A percentile compares a stretch with the other conserved stretches of the same genome.
These are phyloP conservation scores for Scutellaria minor DNA, from an alignment of 257 asterid species.

Conservation along the genomic window DNA sequence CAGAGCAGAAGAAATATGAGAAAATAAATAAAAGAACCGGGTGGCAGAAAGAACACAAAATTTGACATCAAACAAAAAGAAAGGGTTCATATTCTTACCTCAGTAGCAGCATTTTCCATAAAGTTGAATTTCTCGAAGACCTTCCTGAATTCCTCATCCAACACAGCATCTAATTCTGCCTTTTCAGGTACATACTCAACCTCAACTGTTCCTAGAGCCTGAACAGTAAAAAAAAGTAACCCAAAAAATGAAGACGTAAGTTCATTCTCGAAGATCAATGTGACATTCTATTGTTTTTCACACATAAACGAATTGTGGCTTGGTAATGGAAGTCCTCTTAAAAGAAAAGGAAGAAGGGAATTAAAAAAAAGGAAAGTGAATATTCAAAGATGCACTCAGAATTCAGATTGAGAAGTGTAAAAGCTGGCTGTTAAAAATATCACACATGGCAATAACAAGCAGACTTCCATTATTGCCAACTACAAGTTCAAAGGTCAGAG, in stretches of 20 bases:
- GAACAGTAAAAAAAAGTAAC: conserved; percentile 5
- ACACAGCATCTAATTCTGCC: conserved; percentile 68
- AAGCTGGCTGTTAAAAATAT: not conserved
- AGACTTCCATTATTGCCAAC: not conserved
- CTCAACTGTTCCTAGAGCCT: conserved; percentile 75
- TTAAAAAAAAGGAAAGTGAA: not conserved
- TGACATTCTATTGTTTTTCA: not conserved
- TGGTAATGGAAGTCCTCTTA: not conserved
- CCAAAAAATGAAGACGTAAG: conserved; percentile 20
- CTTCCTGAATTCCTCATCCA: conserved; percentile 81
- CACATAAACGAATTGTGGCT: not conserved
- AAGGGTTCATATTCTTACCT: conserved; percentile 52
- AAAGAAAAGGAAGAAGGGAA: not conserved
- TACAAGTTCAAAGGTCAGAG: not conserved
- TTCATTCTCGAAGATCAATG: not conserved
- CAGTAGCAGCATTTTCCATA: conserved; percentile 52
- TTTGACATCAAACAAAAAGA: conserved; percentile 1
- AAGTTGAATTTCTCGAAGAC: conserved; percentile 89
- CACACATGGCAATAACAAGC: conserved; percentile 1
- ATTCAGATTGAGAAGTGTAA: not conserved
- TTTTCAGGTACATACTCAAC: conserved; percentile 90
- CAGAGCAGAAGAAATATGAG: not conserved
- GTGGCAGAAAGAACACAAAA: conserved; percentile 2
- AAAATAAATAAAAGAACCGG: not conserved
- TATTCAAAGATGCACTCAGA: not conserved